Evolutionary conservation across 108 stramenopile genomes (phyloP), one percentile per base, ranked within the genome.

Genomic region (Epithemia pelagica): DNA sequence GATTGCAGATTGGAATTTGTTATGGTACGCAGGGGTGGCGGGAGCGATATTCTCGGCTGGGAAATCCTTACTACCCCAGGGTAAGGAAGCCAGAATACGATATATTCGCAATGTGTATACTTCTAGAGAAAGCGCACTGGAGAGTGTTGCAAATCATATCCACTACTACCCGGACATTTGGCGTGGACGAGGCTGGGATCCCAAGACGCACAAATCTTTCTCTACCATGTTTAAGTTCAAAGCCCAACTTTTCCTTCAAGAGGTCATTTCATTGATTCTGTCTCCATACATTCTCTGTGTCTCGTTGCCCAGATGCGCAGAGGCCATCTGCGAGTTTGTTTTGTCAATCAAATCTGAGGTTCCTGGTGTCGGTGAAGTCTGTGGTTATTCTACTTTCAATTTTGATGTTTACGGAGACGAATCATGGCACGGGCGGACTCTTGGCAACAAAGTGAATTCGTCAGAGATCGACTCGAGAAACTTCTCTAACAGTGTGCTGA

Each of bases 301-400:
- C 62, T 92, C 89, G 33, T 74, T 96, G 37, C 91, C 94, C 23
- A 63, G 68, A 59, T 94, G 89, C 66, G 94, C 97, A 10, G 81
- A 87, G 52, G 66, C 73, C 19, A 80, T 98, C 30, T 87, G 94
- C 63, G 78, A 81, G 52, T 96, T 96, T 75, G 85, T 96, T 28
- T 66, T 82, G 68, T 62, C 82, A 20, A 77, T 83, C 60, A 94
- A 85, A 60, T 75, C 82, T 15, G 86, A 92, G 66, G 82, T 95
- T 20, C 67, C 84, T 0, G 91, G 91, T 26, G 84, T 86, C 25
- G 97, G 97, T 18, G 86, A 95, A 61, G 90, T 96, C 8, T 94
- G 94, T 79, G 92, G 92, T 24, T 96, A 85, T 69, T 77, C 88
- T 23, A 87, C 89, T 7, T 97, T 97, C 76, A 93, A 97, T 73